Evolutionary conservation across 2,329 filamentous ascomycete species (phyloP), one percentile per base, ranked within the genome.

Genomic region (Podosphaera fusca): DNA sequence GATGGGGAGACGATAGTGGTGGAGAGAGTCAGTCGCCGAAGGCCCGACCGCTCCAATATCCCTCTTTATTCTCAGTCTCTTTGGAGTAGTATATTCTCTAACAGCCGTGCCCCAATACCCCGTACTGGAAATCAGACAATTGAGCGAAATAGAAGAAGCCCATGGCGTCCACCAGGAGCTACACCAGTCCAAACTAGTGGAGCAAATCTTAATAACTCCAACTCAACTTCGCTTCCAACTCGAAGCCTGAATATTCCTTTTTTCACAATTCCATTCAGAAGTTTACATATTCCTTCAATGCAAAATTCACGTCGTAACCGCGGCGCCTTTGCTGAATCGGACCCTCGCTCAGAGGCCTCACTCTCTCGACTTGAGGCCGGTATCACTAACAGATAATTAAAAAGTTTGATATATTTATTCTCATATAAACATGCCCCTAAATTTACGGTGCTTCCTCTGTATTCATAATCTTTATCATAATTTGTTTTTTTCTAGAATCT

Each of bases 301-400:
- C 60, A 56, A 56, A 35, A 61, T 31, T 60, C 61, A 58, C 60
- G 62, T 49, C 62, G 63, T 2, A 61, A 61, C 33, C 59, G 61
- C 47, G 50, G 56, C 55, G 46, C 60, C 36, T 59, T 47, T 45
- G 49, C 58, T 50, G 47, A 60, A 10, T 53, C 42, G 14, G 58
- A 57, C 31, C 9, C 58, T 33, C 33, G 54, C 21, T 52, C 45
- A 7, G 40, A 60, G n/a, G 52, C 62, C 12, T 63, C 67, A n/a
- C 65, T 66, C 55, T 66, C 65, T n/a, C 66, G 68, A 55, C 63
- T 68, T 33, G 67, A 68, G 56, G 63, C 66, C 56, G 65, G 64
- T 12, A 42, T 14, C 10, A 57, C 60, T 38, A 60, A 61, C n/a
- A 61, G 62, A 60, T 64, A 59, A 65, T 8, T 3, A 42, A 14